These are phyloP conservation scores for Backusella macrospora DNA, from an alignment of 192 early-diverging fungal species.

Conservation along the genomic window DNA sequence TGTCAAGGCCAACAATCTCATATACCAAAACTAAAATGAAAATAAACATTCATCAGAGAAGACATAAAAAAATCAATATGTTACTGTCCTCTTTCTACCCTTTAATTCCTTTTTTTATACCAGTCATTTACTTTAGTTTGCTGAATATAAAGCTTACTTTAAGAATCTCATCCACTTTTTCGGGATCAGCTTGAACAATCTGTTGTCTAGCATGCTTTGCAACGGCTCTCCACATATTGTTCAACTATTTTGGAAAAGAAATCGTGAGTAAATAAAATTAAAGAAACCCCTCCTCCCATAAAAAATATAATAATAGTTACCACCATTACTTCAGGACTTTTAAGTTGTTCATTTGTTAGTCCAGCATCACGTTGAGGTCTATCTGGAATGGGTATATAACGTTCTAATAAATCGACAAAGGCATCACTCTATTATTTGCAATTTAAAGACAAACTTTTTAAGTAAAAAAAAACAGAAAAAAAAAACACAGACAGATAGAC, in stretches of 20 bases:
- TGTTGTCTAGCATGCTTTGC: constrained; percentile 49
- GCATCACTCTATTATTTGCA: constrained; percentile 41
- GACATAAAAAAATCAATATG: background rate
- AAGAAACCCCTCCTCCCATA: background rate
- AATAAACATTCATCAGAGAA: background rate
- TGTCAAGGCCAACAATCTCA: constrained; percentile 47
- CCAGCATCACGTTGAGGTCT: constrained; percentile 42
- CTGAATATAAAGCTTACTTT: constrained; percentile 38
- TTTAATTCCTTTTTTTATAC: background rate
- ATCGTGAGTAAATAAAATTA: background rate
- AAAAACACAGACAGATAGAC: too few species aligned
- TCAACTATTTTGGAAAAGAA: constrained; percentile 32
- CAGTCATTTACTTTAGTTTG: too few species aligned
- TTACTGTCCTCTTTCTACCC: background rate
- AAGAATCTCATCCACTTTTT: constrained; percentile 41
- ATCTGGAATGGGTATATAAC: constrained; percentile 50
- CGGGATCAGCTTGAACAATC: constrained; percentile 43
- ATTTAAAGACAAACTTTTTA: too few species aligned
- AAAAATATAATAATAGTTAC: constrained; percentile 22
- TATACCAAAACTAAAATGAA: constrained; percentile 53
- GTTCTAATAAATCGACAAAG: constrained; percentile 46
- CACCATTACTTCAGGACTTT: constrained; percentile 42
- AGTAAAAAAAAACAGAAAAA: background rate
- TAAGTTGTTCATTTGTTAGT: constrained; percentile 39
- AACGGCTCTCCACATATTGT: constrained; percentile 53